Evolutionary conservation across 2,329 filamentous ascomycete species (phyloP), one percentile per base, ranked within the genome.

Genomic region (Aspergillus pseudoglaucus): DNA sequence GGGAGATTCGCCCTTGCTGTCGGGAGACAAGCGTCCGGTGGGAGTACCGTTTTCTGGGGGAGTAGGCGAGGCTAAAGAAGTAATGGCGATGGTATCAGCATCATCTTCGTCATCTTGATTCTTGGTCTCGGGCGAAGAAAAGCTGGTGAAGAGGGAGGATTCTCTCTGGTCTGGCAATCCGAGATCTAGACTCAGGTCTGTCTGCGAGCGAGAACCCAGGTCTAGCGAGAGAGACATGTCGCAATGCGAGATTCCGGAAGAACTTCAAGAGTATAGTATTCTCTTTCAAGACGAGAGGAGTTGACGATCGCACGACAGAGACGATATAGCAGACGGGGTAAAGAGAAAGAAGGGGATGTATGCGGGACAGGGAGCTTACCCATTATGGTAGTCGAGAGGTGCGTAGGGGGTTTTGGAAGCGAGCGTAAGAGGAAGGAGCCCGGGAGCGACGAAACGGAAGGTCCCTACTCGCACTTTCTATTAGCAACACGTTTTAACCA

Each of bases 1-100:
- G 49, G 78, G 79, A 54, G 78, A 76, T 27, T 75, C 65, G 45
- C 73, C 70, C 62, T 77, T 77, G 66, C 62, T 67, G 45, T 69
- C 65, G 18, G 65, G 63, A 33, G 72, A 64, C 42, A 66, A 71
- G 39, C 67, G 59, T 45, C 59, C 59, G 54, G 63, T 60, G 55
- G 63, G 56, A 43, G 58, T 62, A 53, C 59, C 59, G 58, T 56
- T 65, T 53, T 59, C 56, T 51, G 60, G 47, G 49, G 61, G 55
- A 49, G 64, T 50, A 46, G 65, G 59, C 45, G 66, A 63, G 62
- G 65, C 64, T 67, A 59, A 12, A 53, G 46, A 49, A 64, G 63
- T 48, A 49, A 23, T 32, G 23, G 50, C 30, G 33, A 23, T n/a
- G 6, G 20, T 48, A 57, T 62, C 55, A 54, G 56, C 42, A 40